Conservation (phyloP, 768 basidiomycete species). For the Mrakia gelida region DNA sequence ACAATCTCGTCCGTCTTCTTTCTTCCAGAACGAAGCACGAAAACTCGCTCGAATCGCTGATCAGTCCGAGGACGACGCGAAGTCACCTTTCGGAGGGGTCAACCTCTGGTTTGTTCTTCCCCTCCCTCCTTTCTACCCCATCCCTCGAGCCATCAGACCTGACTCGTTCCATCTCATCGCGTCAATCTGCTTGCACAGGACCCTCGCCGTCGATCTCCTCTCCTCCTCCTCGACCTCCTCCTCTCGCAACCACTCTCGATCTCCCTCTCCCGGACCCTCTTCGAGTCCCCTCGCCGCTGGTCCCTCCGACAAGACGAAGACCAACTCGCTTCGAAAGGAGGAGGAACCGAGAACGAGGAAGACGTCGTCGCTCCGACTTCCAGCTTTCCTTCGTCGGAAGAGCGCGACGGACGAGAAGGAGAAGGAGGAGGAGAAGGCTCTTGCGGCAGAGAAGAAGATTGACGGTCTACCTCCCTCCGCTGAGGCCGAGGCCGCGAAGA, state of each 20-base stretch:
- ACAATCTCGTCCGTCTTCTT: not conserved
- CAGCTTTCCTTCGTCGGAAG: not conserved
- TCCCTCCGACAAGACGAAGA: not conserved
- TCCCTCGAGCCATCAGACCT: not conserved
- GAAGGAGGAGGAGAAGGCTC: not conserved
- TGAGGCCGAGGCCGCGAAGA: too few relatives aligned
- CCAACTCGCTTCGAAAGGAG: not conserved
- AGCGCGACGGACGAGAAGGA: not conserved
- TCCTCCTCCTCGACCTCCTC: not conserved
- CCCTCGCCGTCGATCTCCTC: slow-evolving; percentile 10
- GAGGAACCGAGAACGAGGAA: not conserved
- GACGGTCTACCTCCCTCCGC: too few relatives aligned
- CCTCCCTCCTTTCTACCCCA: too few relatives aligned
- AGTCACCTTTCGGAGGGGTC: slow-evolving; percentile 38
- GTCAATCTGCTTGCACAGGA: not conserved
- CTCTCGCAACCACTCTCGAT: not conserved
- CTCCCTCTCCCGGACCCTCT: not conserved
- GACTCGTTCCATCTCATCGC: not conserved
- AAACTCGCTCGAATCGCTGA: slow-evolving; percentile 44
- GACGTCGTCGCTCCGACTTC: not conserved
- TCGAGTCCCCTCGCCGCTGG: not conserved
- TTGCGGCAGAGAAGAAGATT: not conserved
- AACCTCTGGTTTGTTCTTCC: slow-evolving; percentile 38
- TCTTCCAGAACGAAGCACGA: slow-evolving; percentile 42
- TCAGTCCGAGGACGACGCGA: slow-evolving; percentile 38